A percentile compares a stretch with the other conserved stretches of the same genome.
phyloP scores from a whole-genome alignment of 2,329 filamentous ascomycete genomes.

The Cytospora piceae region DNA sequence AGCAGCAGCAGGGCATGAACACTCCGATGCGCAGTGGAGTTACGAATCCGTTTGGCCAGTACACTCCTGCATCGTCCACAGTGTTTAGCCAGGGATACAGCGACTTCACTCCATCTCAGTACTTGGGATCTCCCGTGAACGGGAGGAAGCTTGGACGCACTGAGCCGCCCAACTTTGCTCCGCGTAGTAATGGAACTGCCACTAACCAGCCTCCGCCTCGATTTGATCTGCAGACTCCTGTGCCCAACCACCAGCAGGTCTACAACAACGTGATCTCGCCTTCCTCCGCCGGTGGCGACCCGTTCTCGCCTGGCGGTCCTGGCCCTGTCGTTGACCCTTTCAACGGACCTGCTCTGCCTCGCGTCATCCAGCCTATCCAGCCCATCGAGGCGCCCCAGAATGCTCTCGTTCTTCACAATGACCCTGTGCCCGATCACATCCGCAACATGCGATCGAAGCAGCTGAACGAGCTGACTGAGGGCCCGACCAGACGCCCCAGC shows the following conservation, averaged over 20 bases:
- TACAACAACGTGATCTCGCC: conserved; percentile 8
- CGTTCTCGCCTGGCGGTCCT: not conserved
- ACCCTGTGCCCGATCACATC: conserved; percentile 32
- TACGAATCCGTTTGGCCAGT: not conserved
- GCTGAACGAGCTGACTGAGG: conserved; percentile 44
- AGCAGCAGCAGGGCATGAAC: not conserved
- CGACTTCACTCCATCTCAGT: not conserved
- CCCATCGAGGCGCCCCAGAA: conserved; percentile 13
- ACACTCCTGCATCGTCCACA: not conserved
- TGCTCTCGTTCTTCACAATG: conserved; percentile 14
- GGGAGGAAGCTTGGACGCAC: conserved; percentile 34
- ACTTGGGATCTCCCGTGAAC: conserved; percentile 1
- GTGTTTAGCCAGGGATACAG: not conserved
- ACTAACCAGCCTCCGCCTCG: conserved; percentile 43
- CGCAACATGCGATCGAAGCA: conserved; percentile 41
- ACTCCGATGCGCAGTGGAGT: conserved; percentile 5
- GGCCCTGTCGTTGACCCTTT: conserved; percentile 17
- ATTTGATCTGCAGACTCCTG: conserved; percentile 38
- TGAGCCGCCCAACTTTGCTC: conserved; percentile 49
- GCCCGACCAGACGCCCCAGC: conserved; percentile 41
- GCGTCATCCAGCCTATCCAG: conserved; percentile 31
- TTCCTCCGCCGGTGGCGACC: conserved; percentile 1
- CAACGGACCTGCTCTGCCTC: conserved; percentile 25
- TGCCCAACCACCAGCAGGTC: conserved; percentile 9
- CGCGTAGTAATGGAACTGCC: conserved; percentile 38